phyloP scores from a whole-genome alignment of 257 asterid species.

The Echium plantagineum region DNA sequence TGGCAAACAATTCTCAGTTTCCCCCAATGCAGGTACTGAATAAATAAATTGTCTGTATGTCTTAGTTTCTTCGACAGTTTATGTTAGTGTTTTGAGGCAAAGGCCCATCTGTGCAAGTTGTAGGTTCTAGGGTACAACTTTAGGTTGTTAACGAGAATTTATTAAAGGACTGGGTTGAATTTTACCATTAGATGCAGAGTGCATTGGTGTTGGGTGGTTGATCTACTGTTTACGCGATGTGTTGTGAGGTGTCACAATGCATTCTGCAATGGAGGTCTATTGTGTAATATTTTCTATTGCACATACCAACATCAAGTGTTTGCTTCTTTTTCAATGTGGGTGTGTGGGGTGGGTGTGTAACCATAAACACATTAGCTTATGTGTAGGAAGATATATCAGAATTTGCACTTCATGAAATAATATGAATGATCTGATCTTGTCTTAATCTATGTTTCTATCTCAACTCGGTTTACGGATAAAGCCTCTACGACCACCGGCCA shows the following conservation, averaged over 20 bases:
- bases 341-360: background rate
- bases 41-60: background rate
- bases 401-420: slow-evolving; percentile 1
- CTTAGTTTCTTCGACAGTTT: background rate
- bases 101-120: background rate
- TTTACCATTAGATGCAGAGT: too few species aligned
- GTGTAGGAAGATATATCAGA: background rate
- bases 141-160: too few species aligned
- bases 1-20: slow-evolving; percentile 30
- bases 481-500: slow-evolving; percentile 56
- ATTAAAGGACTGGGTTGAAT: too few species aligned
- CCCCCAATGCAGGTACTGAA: slow-evolving; percentile 30
- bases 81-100: background rate
- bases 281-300: too few species aligned
- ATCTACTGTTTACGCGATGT: too few species aligned
- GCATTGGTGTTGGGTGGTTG: too few species aligned
- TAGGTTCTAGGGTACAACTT: too few species aligned
- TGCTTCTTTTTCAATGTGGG: too few species aligned
- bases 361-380: background rate
- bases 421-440: background rate
- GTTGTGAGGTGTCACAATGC: too few species aligned
- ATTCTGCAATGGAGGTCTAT: too few species aligned
- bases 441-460: slow-evolving; percentile 10
- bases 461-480: slow-evolving; percentile 21
- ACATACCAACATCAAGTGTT: too few species aligned